Evolutionary conservation across 768 basidiomycete genomes (phyloP).

Genomic region (Pleurotus cornucopiae): DNA sequence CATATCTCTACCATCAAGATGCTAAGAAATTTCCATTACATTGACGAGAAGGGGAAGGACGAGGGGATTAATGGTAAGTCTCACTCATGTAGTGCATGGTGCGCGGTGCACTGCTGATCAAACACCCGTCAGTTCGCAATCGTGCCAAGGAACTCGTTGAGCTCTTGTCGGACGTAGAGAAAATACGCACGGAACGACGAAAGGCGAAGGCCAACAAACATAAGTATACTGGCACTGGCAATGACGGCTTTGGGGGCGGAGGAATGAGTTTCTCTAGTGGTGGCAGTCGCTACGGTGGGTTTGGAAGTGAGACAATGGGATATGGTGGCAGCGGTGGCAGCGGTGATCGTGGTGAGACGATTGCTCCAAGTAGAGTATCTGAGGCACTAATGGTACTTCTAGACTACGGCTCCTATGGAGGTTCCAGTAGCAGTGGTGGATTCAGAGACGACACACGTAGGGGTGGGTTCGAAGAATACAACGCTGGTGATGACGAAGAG

Average conservation of each 20-base stretch:
- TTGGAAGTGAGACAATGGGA: conserved; percentile 29
- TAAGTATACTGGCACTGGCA: conserved; percentile 88
- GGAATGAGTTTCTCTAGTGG: conserved; percentile 47
- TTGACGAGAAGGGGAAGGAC: conserved; percentile 98
- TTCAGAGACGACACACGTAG: conserved; percentile 59
- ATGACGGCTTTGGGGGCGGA: conserved; percentile 64
- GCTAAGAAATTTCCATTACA: conserved; percentile 96
- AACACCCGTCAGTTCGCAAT: conserved; percentile 73
- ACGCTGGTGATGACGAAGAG: conserved; percentile 88
- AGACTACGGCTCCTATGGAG: conserved; percentile 30
- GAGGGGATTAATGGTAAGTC: conserved; percentile 91
- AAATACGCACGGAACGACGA: conserved; percentile 81
- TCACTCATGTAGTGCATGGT: background rate
- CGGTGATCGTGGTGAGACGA: conserved; percentile 13
- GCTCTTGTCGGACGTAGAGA: conserved; percentile 85
- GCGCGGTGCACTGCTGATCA: background rate
- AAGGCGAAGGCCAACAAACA: conserved; percentile 89
- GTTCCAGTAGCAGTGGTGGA: conserved; percentile 31
- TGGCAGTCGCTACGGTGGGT: conserved; percentile 48
- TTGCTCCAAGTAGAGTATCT: background rate
- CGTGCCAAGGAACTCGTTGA: conserved; percentile 91
- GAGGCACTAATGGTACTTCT: conserved; percentile 17
- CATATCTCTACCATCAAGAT: conserved; percentile 96
- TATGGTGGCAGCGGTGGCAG: conserved; percentile 34
- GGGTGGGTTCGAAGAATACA: conserved; percentile 86